Percentiles rank a stretch among this genome's conserved stretches.
phyloP scores from a whole-genome alignment of 768 basidiomycete species.

The Scleroderma citrinum region DNA sequence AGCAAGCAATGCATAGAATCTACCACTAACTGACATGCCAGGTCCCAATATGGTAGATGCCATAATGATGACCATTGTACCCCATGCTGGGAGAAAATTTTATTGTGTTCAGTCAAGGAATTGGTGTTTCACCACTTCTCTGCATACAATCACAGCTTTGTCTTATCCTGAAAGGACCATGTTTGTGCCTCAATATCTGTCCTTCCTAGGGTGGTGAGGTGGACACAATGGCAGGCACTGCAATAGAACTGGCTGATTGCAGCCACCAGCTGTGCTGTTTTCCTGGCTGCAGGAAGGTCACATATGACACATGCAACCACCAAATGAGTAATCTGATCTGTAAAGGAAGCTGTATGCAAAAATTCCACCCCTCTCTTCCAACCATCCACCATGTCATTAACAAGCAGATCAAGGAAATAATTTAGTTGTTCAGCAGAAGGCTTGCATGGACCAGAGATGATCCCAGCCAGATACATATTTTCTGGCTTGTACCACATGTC shows the following conservation, averaged over 20 bases:
- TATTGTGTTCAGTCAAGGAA: too few relatives aligned
- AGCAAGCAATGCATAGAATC: too few relatives aligned
- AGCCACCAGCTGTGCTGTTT: slow-evolving; percentile 16
- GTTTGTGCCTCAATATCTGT: slow-evolving; percentile 6
- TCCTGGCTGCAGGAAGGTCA: slow-evolving; percentile 32
- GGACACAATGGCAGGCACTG: slow-evolving; percentile 23
- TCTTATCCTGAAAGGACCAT: not conserved
- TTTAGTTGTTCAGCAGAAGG: slow-evolving; percentile 29
- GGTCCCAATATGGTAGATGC: too few relatives aligned
- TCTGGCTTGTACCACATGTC: slow-evolving; percentile 29
- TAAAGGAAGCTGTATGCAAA: slow-evolving; percentile 9
- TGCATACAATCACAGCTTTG: not conserved
- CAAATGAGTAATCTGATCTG: slow-evolving; percentile 8
- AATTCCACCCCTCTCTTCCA: slow-evolving; percentile 30
- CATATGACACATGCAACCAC: slow-evolving; percentile 26
- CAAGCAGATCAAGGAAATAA: slow-evolving; percentile 29
- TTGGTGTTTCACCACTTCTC: not conserved
- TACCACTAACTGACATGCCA: too few relatives aligned
- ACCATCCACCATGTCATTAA: slow-evolving; percentile 24
- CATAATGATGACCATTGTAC: too few relatives aligned
- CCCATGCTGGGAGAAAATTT: too few relatives aligned
- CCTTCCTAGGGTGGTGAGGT: slow-evolving; percentile 4
- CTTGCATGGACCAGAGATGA: slow-evolving; percentile 35
- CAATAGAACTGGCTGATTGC: slow-evolving; percentile 22
- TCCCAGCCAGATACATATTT: slow-evolving; percentile 34